Percentiles rank a stretch among this genome's conserved stretches.
phyloP scores from a whole-genome alignment of 2,329 filamentous ascomycete species.

The Penicillium sp. region DNA sequence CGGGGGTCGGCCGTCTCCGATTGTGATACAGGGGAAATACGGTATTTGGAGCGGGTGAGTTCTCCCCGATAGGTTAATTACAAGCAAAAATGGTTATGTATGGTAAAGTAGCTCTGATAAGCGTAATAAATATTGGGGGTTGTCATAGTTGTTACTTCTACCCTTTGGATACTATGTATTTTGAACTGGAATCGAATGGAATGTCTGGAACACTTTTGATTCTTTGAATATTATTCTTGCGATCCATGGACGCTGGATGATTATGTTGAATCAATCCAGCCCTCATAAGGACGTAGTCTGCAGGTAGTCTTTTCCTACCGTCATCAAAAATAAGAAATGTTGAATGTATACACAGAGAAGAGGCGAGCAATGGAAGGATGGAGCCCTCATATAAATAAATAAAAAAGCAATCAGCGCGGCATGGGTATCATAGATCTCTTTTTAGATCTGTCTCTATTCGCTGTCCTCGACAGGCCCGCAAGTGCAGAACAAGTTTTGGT shows the following conservation, averaged over 20 bases:
- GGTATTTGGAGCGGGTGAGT: not conserved
- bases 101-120: slow-evolving; percentile 9
- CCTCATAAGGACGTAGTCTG: not conserved
- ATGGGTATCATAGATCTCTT: slow-evolving; percentile 30
- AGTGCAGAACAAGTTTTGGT: slow-evolving; percentile 88
- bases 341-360: slow-evolving; percentile 24
- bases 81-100: not conserved
- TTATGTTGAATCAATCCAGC: slow-evolving; percentile 8
- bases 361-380: slow-evolving; percentile 9
- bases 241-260: not conserved
- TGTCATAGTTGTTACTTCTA: not conserved
- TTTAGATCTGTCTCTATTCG: slow-evolving; percentile 25
- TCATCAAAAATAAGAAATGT: slow-evolving; percentile 18
- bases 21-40: not conserved
- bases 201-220: not conserved
- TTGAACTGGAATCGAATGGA: not conserved
- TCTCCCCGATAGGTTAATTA: not conserved
- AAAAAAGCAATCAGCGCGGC: slow-evolving; percentile 15
- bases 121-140: not conserved
- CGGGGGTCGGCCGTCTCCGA: slow-evolving; percentile 25
- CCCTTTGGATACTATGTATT: not conserved
- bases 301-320: not conserved
- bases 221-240: slow-evolving; percentile 1
- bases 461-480: slow-evolving; percentile 69
- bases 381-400: slow-evolving; percentile 2